Conservation (phyloP, 139 green algal genomes). For the Coccomyxa sp. region DNA sequence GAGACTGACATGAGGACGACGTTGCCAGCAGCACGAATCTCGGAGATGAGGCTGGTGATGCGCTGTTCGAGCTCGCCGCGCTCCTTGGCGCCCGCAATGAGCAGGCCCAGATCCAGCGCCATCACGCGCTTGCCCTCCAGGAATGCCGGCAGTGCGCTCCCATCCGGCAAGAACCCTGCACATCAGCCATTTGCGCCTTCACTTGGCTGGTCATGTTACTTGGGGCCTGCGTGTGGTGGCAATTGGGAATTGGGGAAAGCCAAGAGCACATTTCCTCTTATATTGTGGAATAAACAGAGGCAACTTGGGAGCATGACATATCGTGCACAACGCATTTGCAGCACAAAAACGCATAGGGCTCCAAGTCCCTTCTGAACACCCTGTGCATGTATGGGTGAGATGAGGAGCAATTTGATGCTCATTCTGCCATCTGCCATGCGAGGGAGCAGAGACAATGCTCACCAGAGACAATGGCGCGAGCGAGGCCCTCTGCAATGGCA, state of each 20-base stretch:
- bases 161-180: conserved; percentile 34
- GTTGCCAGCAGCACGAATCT: conserved; percentile 65
- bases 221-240: conserved; percentile 55
- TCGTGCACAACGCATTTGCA: too few relatives aligned
- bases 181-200: neutral
- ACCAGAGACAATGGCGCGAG: neutral
- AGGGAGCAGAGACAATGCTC: neutral
- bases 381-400: too few relatives aligned
- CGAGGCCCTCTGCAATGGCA: conserved; percentile 56
- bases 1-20: conserved; percentile 87
- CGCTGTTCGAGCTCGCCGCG: conserved; percentile 94
- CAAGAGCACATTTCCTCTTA: conserved; percentile 27
- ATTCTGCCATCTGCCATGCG: neutral
- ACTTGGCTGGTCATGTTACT: neutral
- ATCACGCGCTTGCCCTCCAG: conserved; percentile 85
- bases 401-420: too few relatives aligned
- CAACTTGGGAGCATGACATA: too few relatives aligned
- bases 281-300: too few relatives aligned
- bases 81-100: conserved; percentile 93
- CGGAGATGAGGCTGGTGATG: conserved; percentile 83
- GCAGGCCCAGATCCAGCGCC: conserved; percentile 85
- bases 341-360: too few relatives aligned
- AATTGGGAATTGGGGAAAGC: conserved; percentile 22
- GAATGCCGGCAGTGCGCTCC: conserved; percentile 75
- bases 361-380: too few relatives aligned